Base-by-base conservation (phyloP, 2,329 filamentous ascomycete genomes). In the Penicillium sp. region DNA sequence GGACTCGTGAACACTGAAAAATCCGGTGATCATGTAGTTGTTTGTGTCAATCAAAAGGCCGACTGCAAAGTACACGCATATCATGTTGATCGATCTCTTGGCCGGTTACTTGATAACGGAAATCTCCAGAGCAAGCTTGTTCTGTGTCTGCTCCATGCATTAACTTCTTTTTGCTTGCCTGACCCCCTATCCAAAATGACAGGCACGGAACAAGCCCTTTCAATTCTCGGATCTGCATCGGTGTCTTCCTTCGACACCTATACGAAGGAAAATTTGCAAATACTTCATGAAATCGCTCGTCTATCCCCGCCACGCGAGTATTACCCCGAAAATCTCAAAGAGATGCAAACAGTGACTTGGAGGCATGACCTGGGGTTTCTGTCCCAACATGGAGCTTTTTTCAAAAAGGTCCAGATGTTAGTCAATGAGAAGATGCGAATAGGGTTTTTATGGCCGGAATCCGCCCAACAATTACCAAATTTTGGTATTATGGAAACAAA, bases 51-150 rank as follows among this genome's bases (percentile, higher is more conserved):
- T 47, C 45, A 47, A 16, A 8, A 21, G 3, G 72, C 80, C 62
- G 65, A 75, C 4, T 6, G 61, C 0, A 74, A 81, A 3, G 63
- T 60, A 5, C 62, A 73, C 5, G 76, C 82, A 43, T 61, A 68
- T 0, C 86, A 81, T 0, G 64, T 88, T 0, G 80, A 87, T 57
- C 45, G 60, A 0, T 66, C 66, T 1, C 74, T 87, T 0, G 77
- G 82, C 0, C 71, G 78, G 2, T 63, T 88, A 0, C 58, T 73
- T 0, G 80, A 81, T n/a, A 81, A 78, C 59, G 79, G 78, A 0
- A 79, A 69, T 12, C 46, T 84, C 0, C 72, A 77, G 11, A 81
- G 80, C 64, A 82, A 79, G 50, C 67, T 87, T 0, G 74, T 77
- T 18, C 68, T 83, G 0, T 86, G 0, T 46, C 69, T 71, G 52